These are phyloP conservation scores for Hirschfeldia incana DNA, from an alignment of 345 rosid species.

Conservation along the genomic window DNA sequence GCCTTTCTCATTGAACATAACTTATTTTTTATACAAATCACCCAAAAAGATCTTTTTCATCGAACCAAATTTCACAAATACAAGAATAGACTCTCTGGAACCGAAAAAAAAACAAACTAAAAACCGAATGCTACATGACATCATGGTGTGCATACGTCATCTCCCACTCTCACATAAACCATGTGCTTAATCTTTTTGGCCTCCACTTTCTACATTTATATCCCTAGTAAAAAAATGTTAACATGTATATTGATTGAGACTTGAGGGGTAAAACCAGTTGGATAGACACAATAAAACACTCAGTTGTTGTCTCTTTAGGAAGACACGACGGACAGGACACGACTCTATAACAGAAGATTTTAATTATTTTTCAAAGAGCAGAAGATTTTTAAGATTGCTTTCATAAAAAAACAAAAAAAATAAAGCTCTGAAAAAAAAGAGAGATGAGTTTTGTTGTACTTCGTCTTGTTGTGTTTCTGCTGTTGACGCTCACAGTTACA, in stretches of 20 bases:
- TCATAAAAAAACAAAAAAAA: not conserved
- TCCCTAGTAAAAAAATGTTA: too few species aligned
- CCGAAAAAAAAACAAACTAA: too few species aligned
- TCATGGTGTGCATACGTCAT: not conserved
- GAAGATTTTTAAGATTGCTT: not conserved
- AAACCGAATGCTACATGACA: not conserved
- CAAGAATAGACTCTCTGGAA: too few species aligned
- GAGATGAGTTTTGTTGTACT: constrained; percentile 25
- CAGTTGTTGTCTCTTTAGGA: constrained; percentile 27
- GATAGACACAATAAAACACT: constrained; percentile 30
- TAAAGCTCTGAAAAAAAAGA: constrained; percentile 3
- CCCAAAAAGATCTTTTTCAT: too few species aligned
- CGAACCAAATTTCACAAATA: too few species aligned
- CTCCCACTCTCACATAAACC: not conserved
- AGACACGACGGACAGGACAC: not conserved
- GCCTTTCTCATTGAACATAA: not conserved
- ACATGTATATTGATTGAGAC: not conserved
- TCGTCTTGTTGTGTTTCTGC: constrained; percentile 28
- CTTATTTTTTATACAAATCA: too few species aligned
- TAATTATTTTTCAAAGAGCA: not conserved
- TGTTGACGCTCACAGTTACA: constrained; percentile 18
- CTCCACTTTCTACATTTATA: not conserved
- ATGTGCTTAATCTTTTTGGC: not conserved
- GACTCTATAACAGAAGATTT: not conserved
- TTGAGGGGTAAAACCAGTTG: constrained; percentile 14